A percentile compares a stretch with the other conserved stretches of the same genome.
These are phyloP conservation scores for Zasmidium cellare DNA, from an alignment of 2,329 filamentous ascomycete species.

Conservation along the genomic window DNA sequence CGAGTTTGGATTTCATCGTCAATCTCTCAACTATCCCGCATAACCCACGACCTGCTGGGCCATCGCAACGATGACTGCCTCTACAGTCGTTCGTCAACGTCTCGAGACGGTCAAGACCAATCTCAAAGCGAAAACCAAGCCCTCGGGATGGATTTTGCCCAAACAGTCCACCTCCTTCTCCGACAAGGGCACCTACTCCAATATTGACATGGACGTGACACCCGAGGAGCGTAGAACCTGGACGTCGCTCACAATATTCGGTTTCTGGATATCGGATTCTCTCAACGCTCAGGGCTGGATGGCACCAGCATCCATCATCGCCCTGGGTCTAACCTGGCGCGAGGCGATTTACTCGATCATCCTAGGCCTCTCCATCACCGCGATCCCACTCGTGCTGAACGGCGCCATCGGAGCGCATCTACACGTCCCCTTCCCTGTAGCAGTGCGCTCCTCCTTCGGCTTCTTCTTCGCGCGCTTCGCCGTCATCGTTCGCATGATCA, in stretches of 20 bases:
- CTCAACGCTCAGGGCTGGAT: conserved; percentile 42
- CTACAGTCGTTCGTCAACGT: conserved; percentile 28
- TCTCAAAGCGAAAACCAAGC: conserved; percentile 37
- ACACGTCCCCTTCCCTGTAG: conserved; percentile 58
- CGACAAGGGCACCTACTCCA: conserved; percentile 44
- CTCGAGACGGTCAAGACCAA: conserved; percentile 33
- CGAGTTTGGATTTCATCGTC: no score
- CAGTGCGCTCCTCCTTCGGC: conserved; percentile 57
- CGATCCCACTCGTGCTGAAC: conserved; percentile 29
- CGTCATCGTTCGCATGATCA: conserved; percentile 54
- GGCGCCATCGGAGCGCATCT: conserved; percentile 52
- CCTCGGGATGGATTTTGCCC: conserved; percentile 44
- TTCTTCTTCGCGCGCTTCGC: conserved; percentile 59
- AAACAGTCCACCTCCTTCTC: conserved; percentile 42
- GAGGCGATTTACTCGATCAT: conserved; percentile 38
- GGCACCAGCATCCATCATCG: conserved; percentile 46
- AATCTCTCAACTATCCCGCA: neutral
- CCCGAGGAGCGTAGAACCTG: conserved; percentile 48
- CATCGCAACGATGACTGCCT: neutral
- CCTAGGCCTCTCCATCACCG: conserved; percentile 35
- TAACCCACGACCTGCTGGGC: no score
- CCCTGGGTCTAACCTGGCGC: conserved; percentile 46
- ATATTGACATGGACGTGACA: conserved; percentile 48
- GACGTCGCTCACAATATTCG: conserved; percentile 43
- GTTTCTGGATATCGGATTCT: conserved; percentile 50